A percentile compares a stretch with the other conserved stretches of the same genome.
Conservation (phyloP, 805 yeast species). For the Ogataea degrootiae region DNA sequence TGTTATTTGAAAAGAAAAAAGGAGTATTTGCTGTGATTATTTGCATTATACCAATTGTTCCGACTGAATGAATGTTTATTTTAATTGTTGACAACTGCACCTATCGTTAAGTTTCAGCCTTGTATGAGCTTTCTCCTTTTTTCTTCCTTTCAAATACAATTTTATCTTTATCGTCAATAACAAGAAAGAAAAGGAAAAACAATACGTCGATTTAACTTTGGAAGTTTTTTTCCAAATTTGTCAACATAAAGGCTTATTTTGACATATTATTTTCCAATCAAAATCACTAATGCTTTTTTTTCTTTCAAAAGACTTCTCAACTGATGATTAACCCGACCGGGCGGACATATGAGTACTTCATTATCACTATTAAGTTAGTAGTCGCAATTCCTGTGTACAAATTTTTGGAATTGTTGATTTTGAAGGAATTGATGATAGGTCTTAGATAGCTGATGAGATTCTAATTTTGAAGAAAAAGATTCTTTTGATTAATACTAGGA, state of each 20-base stretch:
- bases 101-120: slow-evolving; percentile 60
- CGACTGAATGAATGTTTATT: slow-evolving; percentile 42
- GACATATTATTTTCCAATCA: slow-evolving; percentile 4
- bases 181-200: background rate
- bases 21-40: slow-evolving; percentile 38
- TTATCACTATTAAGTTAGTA: slow-evolving; percentile 37
- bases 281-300: background rate
- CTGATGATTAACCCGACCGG: slow-evolving; percentile 42
- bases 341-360: slow-evolving; percentile 41
- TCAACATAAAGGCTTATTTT: slow-evolving; percentile 1
- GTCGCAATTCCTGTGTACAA: slow-evolving; percentile 51
- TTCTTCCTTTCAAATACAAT: background rate
- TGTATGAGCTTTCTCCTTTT: slow-evolving; percentile 39
- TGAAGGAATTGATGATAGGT: slow-evolving; percentile 48
- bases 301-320: background rate
- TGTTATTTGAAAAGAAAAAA: background rate
- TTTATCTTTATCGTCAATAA: slow-evolving; percentile 1
- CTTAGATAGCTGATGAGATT: slow-evolving; percentile 31
- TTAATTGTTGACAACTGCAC: slow-evolving; percentile 48
- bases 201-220: no score
- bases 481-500: background rate
- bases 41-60: slow-evolving; percentile 55
- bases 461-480: background rate
- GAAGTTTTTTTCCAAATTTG: background rate
- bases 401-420: slow-evolving; percentile 35